Evolutionary conservation across 495 filamentous ascomycete species (phyloP), one percentile per base, ranked within the genome.

Genomic region (Antarctomyces pellizariae): DNA sequence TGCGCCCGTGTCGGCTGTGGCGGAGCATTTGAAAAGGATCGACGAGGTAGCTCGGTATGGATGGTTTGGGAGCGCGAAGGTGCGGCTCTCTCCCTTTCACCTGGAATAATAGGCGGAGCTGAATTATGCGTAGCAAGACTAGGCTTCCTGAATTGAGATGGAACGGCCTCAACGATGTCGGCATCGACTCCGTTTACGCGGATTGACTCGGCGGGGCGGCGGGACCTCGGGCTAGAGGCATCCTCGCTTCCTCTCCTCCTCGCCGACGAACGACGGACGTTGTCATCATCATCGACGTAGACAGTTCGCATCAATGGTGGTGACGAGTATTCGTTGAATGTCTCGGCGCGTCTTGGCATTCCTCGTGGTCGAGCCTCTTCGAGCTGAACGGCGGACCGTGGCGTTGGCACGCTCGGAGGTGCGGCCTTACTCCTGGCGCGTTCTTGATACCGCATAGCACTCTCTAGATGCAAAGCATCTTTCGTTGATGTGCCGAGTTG

Each of bases 231-330:
- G 7, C 20, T 17, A 32, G 26, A 5, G 29, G 33, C 2, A 12
- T 25, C 34, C 25, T 29, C 35, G 27, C 7, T 31, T 23, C 10
- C 25, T 14, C 13, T 22, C 27, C 6, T 16, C 17, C 6, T 28
- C 4, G 23, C 36, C 13, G 41, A 44, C 0, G 41, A 44, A 26
- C 41, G 25, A 17, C 37, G 37, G 13, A 37, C 37, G 3, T 29
- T 7, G 8, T 43, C 40, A 25, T 44, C 38, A 14, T 44, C 38
- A n/a, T 34, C 36, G 13, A 30, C 14, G n/a, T 31, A 30, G 12
- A 4, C 11, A 5, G 13, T n/a, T n/a, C n/a, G 26, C 26, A 28
- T 28, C 16, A 14, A 18, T 12, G 30, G 13, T 17, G 33, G 26
- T 2, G 31, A 23, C 22, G 36, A 30, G 26, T 39, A 36, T 28